Conservation (phyloP, 768 basidiomycete species). For the Lactifluus pinguis region DNA sequence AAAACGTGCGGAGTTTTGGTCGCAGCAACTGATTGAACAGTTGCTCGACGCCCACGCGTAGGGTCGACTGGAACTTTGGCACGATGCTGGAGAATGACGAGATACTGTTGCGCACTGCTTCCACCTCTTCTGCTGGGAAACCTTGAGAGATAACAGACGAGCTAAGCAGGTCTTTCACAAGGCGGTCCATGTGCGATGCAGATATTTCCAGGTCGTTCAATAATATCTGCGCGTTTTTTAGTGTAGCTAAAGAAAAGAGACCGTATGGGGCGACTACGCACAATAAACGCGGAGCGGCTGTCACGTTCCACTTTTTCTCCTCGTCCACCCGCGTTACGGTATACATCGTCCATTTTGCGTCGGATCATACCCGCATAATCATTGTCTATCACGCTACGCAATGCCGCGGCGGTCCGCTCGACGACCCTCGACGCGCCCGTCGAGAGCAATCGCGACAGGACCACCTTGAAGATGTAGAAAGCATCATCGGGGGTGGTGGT, state of each 20-base stretch:
- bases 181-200: constrained; percentile 76
- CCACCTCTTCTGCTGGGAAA: constrained; percentile 52
- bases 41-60: constrained; percentile 87
- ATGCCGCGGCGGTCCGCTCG: constrained; percentile 46
- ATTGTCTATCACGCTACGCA: constrained; percentile 69
- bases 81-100: constrained; percentile 44
- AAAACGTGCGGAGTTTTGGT: constrained; percentile 74
- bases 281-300: constrained; percentile 71
- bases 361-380: constrained; percentile 78
- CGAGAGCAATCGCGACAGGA: constrained; percentile 67
- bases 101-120: constrained; percentile 39
- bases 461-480: constrained; percentile 89
- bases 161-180: constrained; percentile 55
- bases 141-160: constrained; percentile 53
- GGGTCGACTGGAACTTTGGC: constrained; percentile 57
- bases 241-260: background rate
- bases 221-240: constrained; percentile 55
- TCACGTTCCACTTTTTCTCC: constrained; percentile 78
- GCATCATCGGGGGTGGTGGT: constrained; percentile 88
- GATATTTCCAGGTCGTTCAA: constrained; percentile 95
- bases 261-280: constrained; percentile 32
- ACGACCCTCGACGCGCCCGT: constrained; percentile 60
- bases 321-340: constrained; percentile 47
- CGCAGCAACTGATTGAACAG: constrained; percentile 92
- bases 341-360: constrained; percentile 83